These are phyloP conservation scores for Colletotrichum plurivorum DNA, from an alignment of 2,329 filamentous ascomycete species.

Conservation along the genomic window DNA sequence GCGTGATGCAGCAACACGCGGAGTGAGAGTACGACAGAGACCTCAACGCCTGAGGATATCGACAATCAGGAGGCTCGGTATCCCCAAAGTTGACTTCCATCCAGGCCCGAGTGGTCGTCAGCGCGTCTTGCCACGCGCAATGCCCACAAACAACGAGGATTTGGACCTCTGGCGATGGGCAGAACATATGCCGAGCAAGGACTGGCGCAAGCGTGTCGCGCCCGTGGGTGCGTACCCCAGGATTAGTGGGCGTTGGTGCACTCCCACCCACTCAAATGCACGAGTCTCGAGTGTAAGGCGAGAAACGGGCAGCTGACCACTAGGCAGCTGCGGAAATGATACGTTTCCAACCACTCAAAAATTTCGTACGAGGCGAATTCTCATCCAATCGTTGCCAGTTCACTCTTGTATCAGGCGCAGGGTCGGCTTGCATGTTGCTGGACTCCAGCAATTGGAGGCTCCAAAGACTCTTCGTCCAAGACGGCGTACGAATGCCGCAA, in stretches of 20 bases:
- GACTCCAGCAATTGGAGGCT: too few species aligned
- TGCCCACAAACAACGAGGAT: too few species aligned
- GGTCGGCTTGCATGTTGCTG: too few species aligned
- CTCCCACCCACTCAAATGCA: constrained; percentile 26
- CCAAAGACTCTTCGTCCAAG: background rate
- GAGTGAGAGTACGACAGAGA: constrained; percentile 12
- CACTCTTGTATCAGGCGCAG: background rate
- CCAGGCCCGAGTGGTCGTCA: constrained; percentile 14
- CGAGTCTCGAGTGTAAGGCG: background rate
- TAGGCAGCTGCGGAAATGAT: constrained; percentile 34
- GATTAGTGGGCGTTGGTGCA: constrained; percentile 13
- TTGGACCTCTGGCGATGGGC: too few species aligned
- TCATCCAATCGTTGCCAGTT: constrained; percentile 35
- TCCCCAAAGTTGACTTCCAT: constrained; percentile 10
- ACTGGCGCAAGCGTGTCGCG: constrained; percentile 17
- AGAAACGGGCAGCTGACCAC: constrained; percentile 33
- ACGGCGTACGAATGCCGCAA: background rate
- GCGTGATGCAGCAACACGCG: constrained; percentile 22
- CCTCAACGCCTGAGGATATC: background rate
- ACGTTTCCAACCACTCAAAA: constrained; percentile 38
- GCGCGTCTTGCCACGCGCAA: constrained; percentile 1
- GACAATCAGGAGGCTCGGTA: constrained; percentile 30
- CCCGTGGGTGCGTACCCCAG: background rate
- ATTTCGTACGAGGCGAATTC: constrained; percentile 33
- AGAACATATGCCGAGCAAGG: background rate